Evolutionary conservation across 805 yeast genomes (phyloP).

Genomic region (Wickerhamomyces mucosus): DNA sequence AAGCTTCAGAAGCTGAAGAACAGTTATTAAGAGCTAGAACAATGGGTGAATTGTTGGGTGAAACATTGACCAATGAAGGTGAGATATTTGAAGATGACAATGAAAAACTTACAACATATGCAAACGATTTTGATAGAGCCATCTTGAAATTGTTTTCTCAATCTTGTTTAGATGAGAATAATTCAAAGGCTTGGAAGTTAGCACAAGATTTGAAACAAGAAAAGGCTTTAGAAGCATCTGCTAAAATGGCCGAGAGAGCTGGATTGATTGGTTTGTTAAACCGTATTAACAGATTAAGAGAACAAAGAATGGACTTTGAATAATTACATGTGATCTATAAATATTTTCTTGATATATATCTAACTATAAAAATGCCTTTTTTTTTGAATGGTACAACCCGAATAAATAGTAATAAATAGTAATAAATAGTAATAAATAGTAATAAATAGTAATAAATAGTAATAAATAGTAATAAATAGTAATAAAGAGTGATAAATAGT

Average conservation of each 20-base stretch:
- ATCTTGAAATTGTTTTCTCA: slow-evolving; percentile 66
- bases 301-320: slow-evolving; percentile 30
- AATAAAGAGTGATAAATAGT: too few relatives aligned
- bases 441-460: too few relatives aligned
- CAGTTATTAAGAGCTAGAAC: slow-evolving; percentile 49
- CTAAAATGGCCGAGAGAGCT: slow-evolving; percentile 71
- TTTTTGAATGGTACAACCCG: too few relatives aligned
- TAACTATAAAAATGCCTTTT: too few relatives aligned
- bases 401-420: too few relatives aligned
- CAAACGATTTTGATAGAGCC: slow-evolving; percentile 62
- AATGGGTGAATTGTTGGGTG: slow-evolving; percentile 53
- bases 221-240: slow-evolving; percentile 75
- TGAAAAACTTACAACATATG: slow-evolving; percentile 44
- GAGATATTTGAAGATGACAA: slow-evolving; percentile 34
- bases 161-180: slow-evolving; percentile 59
- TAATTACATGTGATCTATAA: too few relatives aligned
- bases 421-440: too few relatives aligned
- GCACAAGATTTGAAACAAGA: slow-evolving; percentile 64
- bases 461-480: too few relatives aligned
- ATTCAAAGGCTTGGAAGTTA: slow-evolving; percentile 59
- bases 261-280: slow-evolving; percentile 43
- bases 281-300: slow-evolving; percentile 45
- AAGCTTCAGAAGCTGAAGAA: slow-evolving; percentile 37
- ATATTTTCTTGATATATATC: too few relatives aligned
- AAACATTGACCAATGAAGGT: slow-evolving; percentile 38